Percentiles rank a stretch among this genome's conserved stretches.
These are phyloP conservation scores for Backusella mclennaniae DNA, from an alignment of 192 early-diverging fungal genomes.

Conservation along the genomic window DNA sequence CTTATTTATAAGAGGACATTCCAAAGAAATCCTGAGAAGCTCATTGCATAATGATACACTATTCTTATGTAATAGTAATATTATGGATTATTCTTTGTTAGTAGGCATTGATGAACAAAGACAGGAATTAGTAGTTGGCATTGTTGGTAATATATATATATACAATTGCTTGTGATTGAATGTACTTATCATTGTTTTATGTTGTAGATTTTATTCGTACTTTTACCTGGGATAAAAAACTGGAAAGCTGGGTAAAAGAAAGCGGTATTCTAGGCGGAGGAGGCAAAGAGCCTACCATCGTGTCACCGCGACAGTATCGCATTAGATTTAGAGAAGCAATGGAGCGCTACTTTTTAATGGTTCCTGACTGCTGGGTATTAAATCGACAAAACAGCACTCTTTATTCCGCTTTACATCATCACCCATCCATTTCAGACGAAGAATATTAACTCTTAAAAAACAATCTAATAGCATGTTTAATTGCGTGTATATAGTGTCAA, in stretches of 20 bases:
- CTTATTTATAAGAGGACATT: constrained; percentile 87
- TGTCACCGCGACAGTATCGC: constrained; percentile 92
- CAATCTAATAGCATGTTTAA: background rate
- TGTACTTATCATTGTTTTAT: background rate
- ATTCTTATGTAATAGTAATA: constrained; percentile 90
- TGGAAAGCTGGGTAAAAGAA: constrained; percentile 99
- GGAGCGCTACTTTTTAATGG: constrained; percentile 88
- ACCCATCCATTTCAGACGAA: background rate
- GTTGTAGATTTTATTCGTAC: constrained; percentile 87
- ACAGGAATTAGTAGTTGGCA: constrained; percentile 93
- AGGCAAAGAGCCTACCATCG: constrained; percentile 91
- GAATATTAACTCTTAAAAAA: background rate
- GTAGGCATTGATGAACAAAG: constrained; percentile 89
- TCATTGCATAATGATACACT: constrained; percentile 94
- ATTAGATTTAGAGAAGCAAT: constrained; percentile 93
- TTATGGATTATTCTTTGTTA: constrained; percentile 98
- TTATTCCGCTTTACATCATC: constrained; percentile 10
- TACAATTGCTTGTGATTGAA: background rate
- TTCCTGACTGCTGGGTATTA: constrained; percentile 60
- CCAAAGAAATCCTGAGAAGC: constrained; percentile 79
- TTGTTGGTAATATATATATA: constrained; percentile 69
- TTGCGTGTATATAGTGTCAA: background rate
- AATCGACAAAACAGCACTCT: constrained; percentile 2
- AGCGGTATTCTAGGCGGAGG: constrained; percentile 91
- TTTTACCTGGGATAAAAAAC: constrained; percentile 98